A percentile compares a stretch with the other conserved stretches of the same genome.
Conservation (phyloP, 371 early-diverging fungal species). For the Mucor plumbeus region DNA sequence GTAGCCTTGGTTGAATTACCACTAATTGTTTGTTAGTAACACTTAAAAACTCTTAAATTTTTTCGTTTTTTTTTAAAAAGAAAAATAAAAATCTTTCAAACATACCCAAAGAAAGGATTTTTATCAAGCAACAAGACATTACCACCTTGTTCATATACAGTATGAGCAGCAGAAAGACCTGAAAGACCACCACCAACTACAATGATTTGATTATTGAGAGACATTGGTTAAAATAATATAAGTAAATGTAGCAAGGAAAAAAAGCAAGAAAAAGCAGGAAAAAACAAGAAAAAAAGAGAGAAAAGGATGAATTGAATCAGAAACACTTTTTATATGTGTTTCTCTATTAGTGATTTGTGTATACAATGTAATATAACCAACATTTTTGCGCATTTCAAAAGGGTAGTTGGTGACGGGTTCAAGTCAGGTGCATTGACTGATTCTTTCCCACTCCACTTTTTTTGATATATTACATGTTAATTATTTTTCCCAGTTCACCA, state of each 20-base stretch:
- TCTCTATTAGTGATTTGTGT: not conserved
- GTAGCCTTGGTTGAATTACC: slow-evolving; percentile 97
- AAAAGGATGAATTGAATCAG: not conserved
- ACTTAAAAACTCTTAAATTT: slow-evolving; percentile 1
- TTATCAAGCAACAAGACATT: slow-evolving; percentile 89
- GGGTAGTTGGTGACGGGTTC: slow-evolving; percentile 15
- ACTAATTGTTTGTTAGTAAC: slow-evolving; percentile 32
- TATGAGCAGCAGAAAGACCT: slow-evolving; percentile 89
- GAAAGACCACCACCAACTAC: slow-evolving; percentile 93
- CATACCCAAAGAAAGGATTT: slow-evolving; percentile 85
- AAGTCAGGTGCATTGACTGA: slow-evolving; percentile 20
- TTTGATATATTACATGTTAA: slow-evolving; percentile 5
- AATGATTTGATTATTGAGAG: slow-evolving; percentile 72
- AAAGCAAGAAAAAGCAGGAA: slow-evolving; percentile 9
- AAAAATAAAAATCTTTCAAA: not conserved
- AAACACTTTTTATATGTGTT: not conserved
- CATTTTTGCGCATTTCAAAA: slow-evolving; percentile 1
- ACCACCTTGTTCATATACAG: slow-evolving; percentile 84
- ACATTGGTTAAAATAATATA: slow-evolving; percentile 18
- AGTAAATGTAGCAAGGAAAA: not conserved
- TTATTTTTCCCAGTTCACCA: slow-evolving; percentile 13
- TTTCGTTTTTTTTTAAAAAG: not conserved
- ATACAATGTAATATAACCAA: not conserved
- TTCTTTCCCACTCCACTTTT: slow-evolving; percentile 19
- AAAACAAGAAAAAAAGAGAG: slow-evolving; percentile 3